Evolutionary conservation across 345 rosid species (phyloP).

Genomic region (Euphorbia peplus): DNA sequence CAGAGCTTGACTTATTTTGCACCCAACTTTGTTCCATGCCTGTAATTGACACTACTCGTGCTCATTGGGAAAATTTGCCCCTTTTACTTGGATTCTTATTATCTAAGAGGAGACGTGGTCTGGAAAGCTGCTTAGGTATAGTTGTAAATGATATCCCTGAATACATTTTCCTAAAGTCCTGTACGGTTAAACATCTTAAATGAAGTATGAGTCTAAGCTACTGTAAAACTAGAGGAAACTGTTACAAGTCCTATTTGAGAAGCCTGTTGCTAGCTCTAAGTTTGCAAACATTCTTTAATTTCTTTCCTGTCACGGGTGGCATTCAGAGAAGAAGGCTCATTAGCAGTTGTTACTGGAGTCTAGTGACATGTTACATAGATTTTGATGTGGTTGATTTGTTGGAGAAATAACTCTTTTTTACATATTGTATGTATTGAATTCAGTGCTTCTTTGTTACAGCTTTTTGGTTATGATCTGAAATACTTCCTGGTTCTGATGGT

Average conservation of each 20-base stretch:
- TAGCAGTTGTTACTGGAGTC: neutral
- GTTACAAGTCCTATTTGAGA: neutral
- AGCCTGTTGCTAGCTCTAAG: neutral
- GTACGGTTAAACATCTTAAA: neutral
- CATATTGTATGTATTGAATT: neutral
- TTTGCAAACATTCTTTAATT: neutral
- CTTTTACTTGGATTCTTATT: neutral
- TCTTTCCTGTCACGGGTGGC: neutral
- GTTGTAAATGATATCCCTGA: neutral
- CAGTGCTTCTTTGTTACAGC: neutral
- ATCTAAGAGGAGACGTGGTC: neutral
- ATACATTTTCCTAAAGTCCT: neutral
- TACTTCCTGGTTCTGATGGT: neutral
- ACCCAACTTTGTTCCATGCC: neutral
- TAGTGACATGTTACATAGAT: neutral
- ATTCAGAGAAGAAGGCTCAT: neutral
- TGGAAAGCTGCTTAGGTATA: neutral
- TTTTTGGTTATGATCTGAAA: neutral
- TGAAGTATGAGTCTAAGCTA: neutral
- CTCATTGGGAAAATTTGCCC: neutral
- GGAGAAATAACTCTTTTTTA: neutral
- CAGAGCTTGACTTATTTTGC: conserved; percentile 2
- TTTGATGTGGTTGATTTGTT: neutral
- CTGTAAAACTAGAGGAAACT: neutral
- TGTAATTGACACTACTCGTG: neutral